Evolutionary conservation across 129 eudicot genomes (phyloP).

Genomic region (Dittrichia graveolens): DNA sequence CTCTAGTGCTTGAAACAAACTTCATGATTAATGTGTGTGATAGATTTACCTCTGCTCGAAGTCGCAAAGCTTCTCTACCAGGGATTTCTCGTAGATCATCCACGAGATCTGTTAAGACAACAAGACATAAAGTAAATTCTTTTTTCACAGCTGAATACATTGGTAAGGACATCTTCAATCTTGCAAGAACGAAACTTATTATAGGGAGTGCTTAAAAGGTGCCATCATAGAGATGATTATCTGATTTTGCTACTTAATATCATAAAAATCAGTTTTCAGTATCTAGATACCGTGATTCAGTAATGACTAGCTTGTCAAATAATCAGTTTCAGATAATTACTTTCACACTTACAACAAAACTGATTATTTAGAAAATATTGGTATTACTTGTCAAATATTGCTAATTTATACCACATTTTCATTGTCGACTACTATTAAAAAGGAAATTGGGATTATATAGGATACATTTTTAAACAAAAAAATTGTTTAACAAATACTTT

Average conservation of each 20-base stretch:
- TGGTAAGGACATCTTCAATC: not conserved
- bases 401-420: too few species aligned
- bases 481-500: too few species aligned
- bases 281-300: not conserved
- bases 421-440: too few species aligned
- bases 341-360: not conserved
- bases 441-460: too few species aligned
- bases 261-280: not conserved
- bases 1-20: not conserved
- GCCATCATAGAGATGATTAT: not conserved
- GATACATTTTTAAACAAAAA: too few species aligned
- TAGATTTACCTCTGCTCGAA: conserved; percentile 70
- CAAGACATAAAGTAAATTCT: conserved; percentile 13
- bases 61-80: conserved; percentile 70
- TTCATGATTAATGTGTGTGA: not conserved
- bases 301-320: not conserved
- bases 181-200: not conserved
- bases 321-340: not conserved
- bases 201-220: not conserved
- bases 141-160: not conserved
- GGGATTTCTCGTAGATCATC: conserved; percentile 81
- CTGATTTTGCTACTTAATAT: not conserved
- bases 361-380: too few species aligned
- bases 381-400: too few species aligned
- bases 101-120: conserved; percentile 58